A percentile compares a stretch with the other conserved stretches of the same genome.
Conservation (phyloP, 768 basidiomycete species). For the Hortiboletus flavorubellus region DNA sequence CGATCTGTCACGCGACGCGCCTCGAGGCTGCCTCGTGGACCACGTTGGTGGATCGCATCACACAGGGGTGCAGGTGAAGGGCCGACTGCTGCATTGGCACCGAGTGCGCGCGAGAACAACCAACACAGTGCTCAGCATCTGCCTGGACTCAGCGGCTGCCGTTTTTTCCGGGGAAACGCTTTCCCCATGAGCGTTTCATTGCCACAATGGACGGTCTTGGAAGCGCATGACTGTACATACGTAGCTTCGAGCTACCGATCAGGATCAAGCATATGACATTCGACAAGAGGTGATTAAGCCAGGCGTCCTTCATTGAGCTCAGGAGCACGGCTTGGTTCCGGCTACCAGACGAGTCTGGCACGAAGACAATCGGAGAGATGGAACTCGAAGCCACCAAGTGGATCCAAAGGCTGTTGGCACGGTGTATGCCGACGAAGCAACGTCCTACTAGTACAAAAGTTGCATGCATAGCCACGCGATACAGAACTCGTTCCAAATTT, state of each 20-base stretch:
- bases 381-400: not conserved
- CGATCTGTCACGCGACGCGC: not conserved
- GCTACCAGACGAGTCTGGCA: not conserved
- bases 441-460: not conserved
- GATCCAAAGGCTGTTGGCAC: too few species aligned
- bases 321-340: not conserved
- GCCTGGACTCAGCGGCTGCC: too few species aligned
- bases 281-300: not conserved
- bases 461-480: not conserved
- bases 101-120: not conserved
- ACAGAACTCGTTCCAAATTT: too few species aligned
- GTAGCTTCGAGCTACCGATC: not conserved
- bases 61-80: too few species aligned
- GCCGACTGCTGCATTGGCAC: not conserved
- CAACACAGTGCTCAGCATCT: not conserved
- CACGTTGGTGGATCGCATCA: not conserved
- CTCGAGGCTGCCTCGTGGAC: slow-evolving; percentile 19
- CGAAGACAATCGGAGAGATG: not conserved
- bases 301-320: not conserved
- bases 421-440: too few species aligned
- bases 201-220: not conserved
- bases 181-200: not conserved
- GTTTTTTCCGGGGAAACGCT: not conserved
- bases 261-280: not conserved
- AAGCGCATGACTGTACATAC: not conserved